A percentile compares a stretch with the other conserved stretches of the same genome.
phyloP scores from a whole-genome alignment of 108 stramenopile genomes.

The Stephanodiscus minutulus region DNA sequence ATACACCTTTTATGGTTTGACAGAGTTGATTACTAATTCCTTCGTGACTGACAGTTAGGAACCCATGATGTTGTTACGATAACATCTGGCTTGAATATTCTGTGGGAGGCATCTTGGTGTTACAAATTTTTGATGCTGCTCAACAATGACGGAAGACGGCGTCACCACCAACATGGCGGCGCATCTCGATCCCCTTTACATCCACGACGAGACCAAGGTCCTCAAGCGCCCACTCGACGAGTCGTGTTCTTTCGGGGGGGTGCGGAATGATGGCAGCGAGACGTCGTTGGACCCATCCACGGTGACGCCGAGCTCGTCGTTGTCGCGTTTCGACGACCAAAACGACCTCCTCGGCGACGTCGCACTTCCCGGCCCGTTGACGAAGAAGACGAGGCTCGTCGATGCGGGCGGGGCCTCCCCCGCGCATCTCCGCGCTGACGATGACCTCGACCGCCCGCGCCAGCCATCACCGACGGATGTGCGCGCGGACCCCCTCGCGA shows the following conservation, averaged over 20 bases:
- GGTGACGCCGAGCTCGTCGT: neutral
- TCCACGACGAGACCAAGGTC: neutral
- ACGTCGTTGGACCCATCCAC: neutral
- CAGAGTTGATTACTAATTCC: no score
- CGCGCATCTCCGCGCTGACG: neutral
- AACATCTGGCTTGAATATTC: no score
- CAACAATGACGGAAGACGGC: no score
- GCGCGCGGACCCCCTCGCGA: neutral
- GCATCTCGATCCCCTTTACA: neutral
- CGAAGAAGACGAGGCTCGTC: neutral
- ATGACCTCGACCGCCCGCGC: neutral
- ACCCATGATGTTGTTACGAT: no score
- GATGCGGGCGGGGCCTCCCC: neutral
- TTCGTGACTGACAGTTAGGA: no score
- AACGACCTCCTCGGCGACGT: neutral
- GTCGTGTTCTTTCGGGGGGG: neutral
- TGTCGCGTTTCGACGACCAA: neutral
- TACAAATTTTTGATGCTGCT: no score
- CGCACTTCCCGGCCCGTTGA: neutral
- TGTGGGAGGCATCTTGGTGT: no score
- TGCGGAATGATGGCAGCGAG: neutral
- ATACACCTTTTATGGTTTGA: no score
- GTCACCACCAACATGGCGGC: no score
- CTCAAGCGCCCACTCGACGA: neutral
- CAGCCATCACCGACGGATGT: conserved; percentile 5